These are phyloP conservation scores for Phytopythium delawarense DNA, from an alignment of 352 stramenopile genomes.

Conservation along the genomic window DNA sequence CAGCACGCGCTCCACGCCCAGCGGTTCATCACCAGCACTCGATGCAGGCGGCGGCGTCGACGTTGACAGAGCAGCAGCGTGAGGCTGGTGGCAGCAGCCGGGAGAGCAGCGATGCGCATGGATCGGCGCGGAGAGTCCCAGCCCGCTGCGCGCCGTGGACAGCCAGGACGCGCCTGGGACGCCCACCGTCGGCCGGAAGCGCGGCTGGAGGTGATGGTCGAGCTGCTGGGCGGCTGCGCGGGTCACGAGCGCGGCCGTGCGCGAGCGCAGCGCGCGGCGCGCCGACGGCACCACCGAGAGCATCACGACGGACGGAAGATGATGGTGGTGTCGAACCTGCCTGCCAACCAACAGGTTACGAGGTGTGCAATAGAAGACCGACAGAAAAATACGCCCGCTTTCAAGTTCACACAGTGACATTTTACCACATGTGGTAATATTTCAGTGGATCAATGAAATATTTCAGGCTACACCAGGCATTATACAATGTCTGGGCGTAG, in stretches of 20 bases:
- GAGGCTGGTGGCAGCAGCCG: background rate
- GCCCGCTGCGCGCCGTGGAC: background rate
- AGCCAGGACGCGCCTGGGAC: background rate
- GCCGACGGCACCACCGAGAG: background rate
- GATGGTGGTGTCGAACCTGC: background rate
- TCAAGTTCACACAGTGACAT: too few species aligned
- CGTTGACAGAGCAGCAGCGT: background rate
- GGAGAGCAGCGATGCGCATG: background rate
- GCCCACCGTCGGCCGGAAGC: background rate
- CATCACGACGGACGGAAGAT: background rate
- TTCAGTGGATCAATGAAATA: too few species aligned
- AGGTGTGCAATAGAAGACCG: too few species aligned
- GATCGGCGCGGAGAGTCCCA: background rate
- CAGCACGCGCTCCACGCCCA: slow-evolving; percentile 56
- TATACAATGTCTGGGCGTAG: too few species aligned
- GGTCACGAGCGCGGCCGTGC: background rate
- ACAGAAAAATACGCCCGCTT: too few species aligned
- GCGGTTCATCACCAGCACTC: background rate
- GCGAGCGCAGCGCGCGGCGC: slow-evolving; percentile 1
- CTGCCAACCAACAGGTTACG: background rate
- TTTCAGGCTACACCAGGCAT: too few species aligned
- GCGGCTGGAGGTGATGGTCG: background rate
- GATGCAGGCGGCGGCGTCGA: background rate
- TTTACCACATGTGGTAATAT: too few species aligned
- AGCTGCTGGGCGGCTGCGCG: background rate